Conservation (phyloP, 2,329 filamentous ascomycete genomes). For the Pyrenophora seminiperda region DNA sequence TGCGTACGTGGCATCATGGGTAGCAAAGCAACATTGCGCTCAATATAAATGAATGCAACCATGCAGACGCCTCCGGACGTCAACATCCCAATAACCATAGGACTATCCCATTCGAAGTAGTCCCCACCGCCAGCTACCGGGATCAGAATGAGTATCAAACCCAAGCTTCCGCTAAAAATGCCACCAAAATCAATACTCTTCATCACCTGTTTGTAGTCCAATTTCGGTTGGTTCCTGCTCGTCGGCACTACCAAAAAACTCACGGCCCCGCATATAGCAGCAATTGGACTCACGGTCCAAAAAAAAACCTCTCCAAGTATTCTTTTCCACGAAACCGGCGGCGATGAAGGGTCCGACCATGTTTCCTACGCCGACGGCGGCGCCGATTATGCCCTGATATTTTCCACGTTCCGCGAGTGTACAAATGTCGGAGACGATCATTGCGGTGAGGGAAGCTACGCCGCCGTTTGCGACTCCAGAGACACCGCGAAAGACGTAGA, state of each 20-base stretch:
- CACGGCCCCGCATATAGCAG: constrained; percentile 15
- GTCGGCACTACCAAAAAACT: constrained; percentile 25
- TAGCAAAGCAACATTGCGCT: constrained; percentile 61
- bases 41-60: constrained; percentile 58
- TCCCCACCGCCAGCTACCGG: constrained; percentile 66
- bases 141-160: constrained; percentile 65
- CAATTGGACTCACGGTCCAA: constrained; percentile 27
- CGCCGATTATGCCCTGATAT: constrained; percentile 44
- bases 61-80: constrained; percentile 55
- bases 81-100: constrained; percentile 66
- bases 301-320: constrained; percentile 33
- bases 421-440: constrained; percentile 47
- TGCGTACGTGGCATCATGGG: constrained; percentile 62
- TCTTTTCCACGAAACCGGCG: constrained; percentile 26
- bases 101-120: constrained; percentile 62
- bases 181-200: constrained; percentile 65
- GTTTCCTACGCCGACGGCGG: constrained; percentile 31
- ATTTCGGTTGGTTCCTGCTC: constrained; percentile 57
- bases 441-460: constrained; percentile 52
- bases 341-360: constrained; percentile 34
- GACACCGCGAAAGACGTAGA: constrained; percentile 64
- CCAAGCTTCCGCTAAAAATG: constrained; percentile 59
- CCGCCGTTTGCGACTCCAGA: constrained; percentile 68
- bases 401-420: constrained; percentile 46
- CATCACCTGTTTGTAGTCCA: constrained; percentile 51